Evolutionary conservation across 108 stramenopile genomes (phyloP).

Genomic region (Cyclotella atomus): DNA sequence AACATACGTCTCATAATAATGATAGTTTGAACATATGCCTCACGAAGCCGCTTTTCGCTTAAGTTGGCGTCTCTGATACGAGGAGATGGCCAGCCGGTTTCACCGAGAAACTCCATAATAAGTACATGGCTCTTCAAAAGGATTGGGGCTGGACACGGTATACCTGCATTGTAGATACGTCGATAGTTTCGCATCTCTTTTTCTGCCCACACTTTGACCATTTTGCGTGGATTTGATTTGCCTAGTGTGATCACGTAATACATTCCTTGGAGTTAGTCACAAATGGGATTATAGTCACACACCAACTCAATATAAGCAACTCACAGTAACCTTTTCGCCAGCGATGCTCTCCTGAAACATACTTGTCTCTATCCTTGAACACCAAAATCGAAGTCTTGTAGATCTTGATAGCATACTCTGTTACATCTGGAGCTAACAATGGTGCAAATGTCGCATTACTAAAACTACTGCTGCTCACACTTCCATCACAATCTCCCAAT

Average conservation of each 20-base stretch:
- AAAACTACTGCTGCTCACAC: slow-evolving; percentile 12
- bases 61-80: slow-evolving; percentile 91
- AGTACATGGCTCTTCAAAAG: slow-evolving; percentile 94
- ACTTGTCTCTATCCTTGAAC: slow-evolving; percentile 99
- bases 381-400: slow-evolving; percentile 99
- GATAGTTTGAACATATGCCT: slow-evolving; percentile 88
- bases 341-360: slow-evolving; percentile 98
- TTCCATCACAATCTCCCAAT: not conserved
- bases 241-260: too few relatives aligned
- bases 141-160: slow-evolving; percentile 89
- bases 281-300: too few relatives aligned
- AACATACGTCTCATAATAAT: slow-evolving; percentile 90
- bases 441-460: slow-evolving; percentile 43
- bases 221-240: slow-evolving; percentile 98
- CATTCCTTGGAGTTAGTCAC: too few relatives aligned
- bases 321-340: slow-evolving; percentile 97
- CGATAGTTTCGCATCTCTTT: slow-evolving; percentile 98
- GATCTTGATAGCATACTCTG: slow-evolving; percentile 97
- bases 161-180: slow-evolving; percentile 84
- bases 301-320: too few relatives aligned
- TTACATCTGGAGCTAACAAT: slow-evolving; percentile 40
- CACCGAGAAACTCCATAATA: slow-evolving; percentile 98
- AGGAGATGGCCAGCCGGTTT: slow-evolving; percentile 95
- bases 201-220: slow-evolving; percentile 99
- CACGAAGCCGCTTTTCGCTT: slow-evolving; percentile 67